phyloP scores from a whole-genome alignment of 306 rosid species.

The Rubus idaeus region DNA sequence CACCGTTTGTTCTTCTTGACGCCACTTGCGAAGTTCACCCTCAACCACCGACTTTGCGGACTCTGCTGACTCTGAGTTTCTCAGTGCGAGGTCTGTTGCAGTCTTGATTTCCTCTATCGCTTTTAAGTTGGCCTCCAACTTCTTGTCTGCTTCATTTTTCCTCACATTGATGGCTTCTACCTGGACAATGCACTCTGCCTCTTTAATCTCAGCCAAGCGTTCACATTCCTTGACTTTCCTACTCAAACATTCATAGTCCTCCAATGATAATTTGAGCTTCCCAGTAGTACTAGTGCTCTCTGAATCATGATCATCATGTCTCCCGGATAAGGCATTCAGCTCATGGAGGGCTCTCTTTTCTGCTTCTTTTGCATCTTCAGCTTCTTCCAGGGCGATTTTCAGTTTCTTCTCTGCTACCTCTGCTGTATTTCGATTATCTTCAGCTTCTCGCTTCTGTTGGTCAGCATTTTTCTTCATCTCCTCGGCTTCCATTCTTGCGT shows the following conservation, averaged over 20 bases:
- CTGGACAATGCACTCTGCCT: constrained; percentile 42
- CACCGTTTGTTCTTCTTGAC: constrained; percentile 42
- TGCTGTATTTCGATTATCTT: constrained; percentile 28
- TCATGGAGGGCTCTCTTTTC: constrained; percentile 50
- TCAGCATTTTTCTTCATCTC: constrained; percentile 46
- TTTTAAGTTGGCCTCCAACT: constrained; percentile 57
- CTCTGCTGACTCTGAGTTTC: constrained; percentile 62
- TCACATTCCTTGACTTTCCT: constrained; percentile 47
- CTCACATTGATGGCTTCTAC: constrained; percentile 41
- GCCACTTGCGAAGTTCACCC: constrained; percentile 51
- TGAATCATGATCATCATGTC: constrained; percentile 23
- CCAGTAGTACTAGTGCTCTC: constrained; percentile 17
- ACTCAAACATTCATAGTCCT: constrained; percentile 49
- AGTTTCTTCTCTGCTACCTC: constrained; percentile 52
- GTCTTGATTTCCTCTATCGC: constrained; percentile 62
- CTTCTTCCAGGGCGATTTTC: constrained; percentile 43
- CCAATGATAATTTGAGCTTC: constrained; percentile 46
- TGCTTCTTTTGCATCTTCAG: constrained; percentile 58
- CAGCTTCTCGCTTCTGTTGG: constrained; percentile 52
- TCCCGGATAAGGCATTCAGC: constrained; percentile 46
- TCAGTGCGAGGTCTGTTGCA: constrained; percentile 66
- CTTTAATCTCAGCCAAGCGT: constrained; percentile 49
- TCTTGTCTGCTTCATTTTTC: constrained; percentile 45
- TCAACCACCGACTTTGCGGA: constrained; percentile 62
- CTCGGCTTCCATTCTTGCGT: constrained; percentile 48